Evolutionary conservation across 169 alveolate genomes (phyloP), one percentile per base, ranked within the genome.

Genomic region (Pseudocohnilembus persalinus): DNA sequence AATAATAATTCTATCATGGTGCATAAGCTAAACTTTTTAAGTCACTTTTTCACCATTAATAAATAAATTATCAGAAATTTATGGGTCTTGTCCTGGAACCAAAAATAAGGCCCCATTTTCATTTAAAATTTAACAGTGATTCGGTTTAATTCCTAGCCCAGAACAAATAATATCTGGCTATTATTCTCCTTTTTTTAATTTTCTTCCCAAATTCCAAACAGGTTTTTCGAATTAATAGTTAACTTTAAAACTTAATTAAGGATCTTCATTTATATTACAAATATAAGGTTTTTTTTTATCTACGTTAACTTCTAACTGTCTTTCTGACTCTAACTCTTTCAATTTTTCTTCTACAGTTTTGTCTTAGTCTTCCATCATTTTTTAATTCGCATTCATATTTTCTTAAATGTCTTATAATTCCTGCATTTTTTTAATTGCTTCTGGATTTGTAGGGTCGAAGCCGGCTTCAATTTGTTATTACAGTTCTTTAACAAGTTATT

Each of bases 401-500:
- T 49, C 68, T 49, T 49, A 20, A 4, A 49, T 11, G 20, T 49
- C 68, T 49, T 49, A 11, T 20, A 49, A 49, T 49, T 4, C 68
- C 20, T 49, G 68, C 68, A 49, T 11, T 20, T 49, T 11, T 20
- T 49, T 49, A 4, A 49, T 11, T 49, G 4, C 68, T 20, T 49
- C 68, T 11, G 68, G 4, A 49, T 49, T 49, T 4, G 26, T 20
- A 49, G 4, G 26, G 4, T 20, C 68, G 68, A 11, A 11, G 4
- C 68, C 68, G 68, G 20, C 4, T 64, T 84, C 89, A 79, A 92
- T 84, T 89, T 89, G 77, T 63, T 85, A 72, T 82, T 87, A 83
- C 49, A 91, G 84, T 76, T 87, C 91, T 72, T 85, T 88, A 31
- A 93, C 82, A 76, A 35, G 82, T 88, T 77, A 81, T 83, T 84